These are phyloP conservation scores for Zizania latifolia DNA, from an alignment of 176 grass and related monocot genomes.

Conservation along the genomic window DNA sequence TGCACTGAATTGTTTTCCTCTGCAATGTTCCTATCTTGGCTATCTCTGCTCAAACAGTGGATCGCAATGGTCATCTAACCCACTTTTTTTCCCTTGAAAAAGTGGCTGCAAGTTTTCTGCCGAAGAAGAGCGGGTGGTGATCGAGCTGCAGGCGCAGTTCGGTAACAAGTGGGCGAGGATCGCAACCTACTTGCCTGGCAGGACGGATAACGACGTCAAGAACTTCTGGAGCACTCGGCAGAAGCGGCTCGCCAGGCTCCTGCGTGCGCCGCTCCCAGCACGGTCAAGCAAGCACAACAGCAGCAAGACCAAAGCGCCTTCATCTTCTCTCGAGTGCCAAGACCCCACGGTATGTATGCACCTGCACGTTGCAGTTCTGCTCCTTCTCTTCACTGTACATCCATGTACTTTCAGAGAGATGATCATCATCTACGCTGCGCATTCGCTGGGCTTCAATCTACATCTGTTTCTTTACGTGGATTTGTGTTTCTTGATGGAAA, in stretches of 20 bases:
- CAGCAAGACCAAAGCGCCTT: conserved; percentile 8
- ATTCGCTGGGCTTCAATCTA: background rate
- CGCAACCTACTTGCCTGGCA: conserved; percentile 51
- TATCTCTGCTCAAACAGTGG: background rate
- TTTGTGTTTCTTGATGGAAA: background rate
- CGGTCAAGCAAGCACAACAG: conserved; percentile 17
- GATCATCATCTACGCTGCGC: background rate
- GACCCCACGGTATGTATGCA: conserved; percentile 1
- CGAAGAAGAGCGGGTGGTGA: conserved; percentile 60
- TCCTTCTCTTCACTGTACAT: background rate
- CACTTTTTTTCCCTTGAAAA: background rate
- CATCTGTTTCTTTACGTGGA: no score
- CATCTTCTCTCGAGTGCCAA: background rate
- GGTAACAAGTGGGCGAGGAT: conserved; percentile 96
- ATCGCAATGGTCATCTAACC: background rate
- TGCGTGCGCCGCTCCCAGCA: conserved; percentile 21
- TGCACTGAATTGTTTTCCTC: background rate
- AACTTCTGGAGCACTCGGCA: conserved; percentile 87
- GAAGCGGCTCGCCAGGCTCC: conserved; percentile 67
- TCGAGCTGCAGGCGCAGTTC: conserved; percentile 59
- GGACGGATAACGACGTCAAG: conserved; percentile 83
- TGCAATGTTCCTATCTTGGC: background rate
- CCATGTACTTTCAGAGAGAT: background rate
- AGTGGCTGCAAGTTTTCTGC: conserved; percentile 59
- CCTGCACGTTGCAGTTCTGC: background rate